A percentile compares a stretch with the other conserved stretches of the same genome.
phyloP scores from a whole-genome alignment of 2,329 filamentous ascomycete genomes.

The Hymenoscyphus linearis region DNA sequence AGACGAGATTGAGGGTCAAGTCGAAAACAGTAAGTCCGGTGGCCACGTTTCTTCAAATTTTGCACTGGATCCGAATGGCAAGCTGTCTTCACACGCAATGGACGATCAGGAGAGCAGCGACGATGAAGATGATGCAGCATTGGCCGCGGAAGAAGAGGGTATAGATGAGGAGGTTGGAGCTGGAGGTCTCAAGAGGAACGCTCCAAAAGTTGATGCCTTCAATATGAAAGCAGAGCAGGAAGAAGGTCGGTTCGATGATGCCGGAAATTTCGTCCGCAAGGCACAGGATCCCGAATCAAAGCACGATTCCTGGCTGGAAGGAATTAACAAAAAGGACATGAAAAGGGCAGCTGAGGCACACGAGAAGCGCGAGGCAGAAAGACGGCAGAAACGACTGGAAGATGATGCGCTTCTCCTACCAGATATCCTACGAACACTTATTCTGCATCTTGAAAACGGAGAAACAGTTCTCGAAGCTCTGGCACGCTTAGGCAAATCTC shows the following conservation, averaged over 20 bases:
- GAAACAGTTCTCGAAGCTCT: slow-evolving; percentile 89
- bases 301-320: slow-evolving; percentile 90
- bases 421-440: slow-evolving; percentile 69
- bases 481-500: slow-evolving; percentile 67
- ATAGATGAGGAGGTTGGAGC: slow-evolving; percentile 86
- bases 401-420: slow-evolving; percentile 71
- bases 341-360: slow-evolving; percentile 80
- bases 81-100: slow-evolving; percentile 33
- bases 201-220: slow-evolving; percentile 92
- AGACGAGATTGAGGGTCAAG: slow-evolving; percentile 72
- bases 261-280: slow-evolving; percentile 87
- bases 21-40: slow-evolving; percentile 65
- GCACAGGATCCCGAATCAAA: slow-evolving; percentile 82
- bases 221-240: slow-evolving; percentile 89
- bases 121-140: slow-evolving; percentile 65
- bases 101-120: slow-evolving; percentile 45
- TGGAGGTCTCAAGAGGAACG: slow-evolving; percentile 86
- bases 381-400: slow-evolving; percentile 62
- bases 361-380: slow-evolving; percentile 75
- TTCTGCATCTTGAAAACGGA: slow-evolving; percentile 66
- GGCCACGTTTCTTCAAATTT: slow-evolving; percentile 61
- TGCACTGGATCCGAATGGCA: slow-evolving; percentile 50
- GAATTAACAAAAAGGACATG: slow-evolving; percentile 91
- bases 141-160: slow-evolving; percentile 69
- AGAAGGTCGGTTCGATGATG: slow-evolving; percentile 85